Evolutionary conservation across 2,329 filamentous ascomycete genomes (phyloP).

Genomic region (Aspergillus arachidicola): DNA sequence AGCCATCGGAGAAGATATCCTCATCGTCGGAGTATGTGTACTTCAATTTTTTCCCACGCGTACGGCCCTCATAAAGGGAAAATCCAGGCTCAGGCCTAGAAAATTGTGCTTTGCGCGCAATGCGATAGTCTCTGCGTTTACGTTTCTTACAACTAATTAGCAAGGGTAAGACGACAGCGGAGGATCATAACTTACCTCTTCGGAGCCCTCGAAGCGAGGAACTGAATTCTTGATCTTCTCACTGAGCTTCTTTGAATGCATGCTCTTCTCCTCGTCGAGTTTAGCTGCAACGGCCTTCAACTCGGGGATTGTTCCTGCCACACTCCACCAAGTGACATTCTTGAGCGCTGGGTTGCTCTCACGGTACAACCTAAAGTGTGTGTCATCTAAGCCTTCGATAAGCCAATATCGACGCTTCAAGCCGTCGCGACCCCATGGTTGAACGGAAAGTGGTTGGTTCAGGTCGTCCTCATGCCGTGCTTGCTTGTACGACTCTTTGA

Average conservation of each 20-base stretch:
- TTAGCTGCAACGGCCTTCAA: constrained; percentile 74
- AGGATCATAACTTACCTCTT: constrained; percentile 65
- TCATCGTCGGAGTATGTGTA: constrained; percentile 96
- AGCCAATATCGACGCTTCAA: constrained; percentile 93
- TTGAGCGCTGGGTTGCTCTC: constrained; percentile 82
- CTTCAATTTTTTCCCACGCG: constrained; percentile 91
- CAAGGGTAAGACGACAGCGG: constrained; percentile 1
- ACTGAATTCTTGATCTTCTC: constrained; percentile 78
- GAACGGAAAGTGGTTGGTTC: constrained; percentile 86
- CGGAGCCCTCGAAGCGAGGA: constrained; percentile 87
- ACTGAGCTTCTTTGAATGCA: constrained; percentile 75
- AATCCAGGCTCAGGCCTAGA: constrained; percentile 84
- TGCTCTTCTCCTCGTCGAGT: constrained; percentile 76
- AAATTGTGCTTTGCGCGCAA: constrained; percentile 83
- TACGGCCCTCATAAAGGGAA: constrained; percentile 93
- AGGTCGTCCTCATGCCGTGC: constrained; percentile 74
- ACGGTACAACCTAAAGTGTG: constrained; percentile 87
- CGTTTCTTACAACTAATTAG: constrained; percentile 67
- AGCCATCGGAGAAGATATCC: constrained; percentile 65
- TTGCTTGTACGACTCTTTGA: constrained; percentile 88
- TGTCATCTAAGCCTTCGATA: constrained; percentile 92
- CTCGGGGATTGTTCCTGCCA: constrained; percentile 89
- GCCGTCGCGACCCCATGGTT: constrained; percentile 86
- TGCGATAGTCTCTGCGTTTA: constrained; percentile 86
- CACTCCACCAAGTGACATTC: constrained; percentile 86